Evolutionary conservation across 140 eudicot species (phyloP).

Genomic region (Oenanthe javanica): DNA sequence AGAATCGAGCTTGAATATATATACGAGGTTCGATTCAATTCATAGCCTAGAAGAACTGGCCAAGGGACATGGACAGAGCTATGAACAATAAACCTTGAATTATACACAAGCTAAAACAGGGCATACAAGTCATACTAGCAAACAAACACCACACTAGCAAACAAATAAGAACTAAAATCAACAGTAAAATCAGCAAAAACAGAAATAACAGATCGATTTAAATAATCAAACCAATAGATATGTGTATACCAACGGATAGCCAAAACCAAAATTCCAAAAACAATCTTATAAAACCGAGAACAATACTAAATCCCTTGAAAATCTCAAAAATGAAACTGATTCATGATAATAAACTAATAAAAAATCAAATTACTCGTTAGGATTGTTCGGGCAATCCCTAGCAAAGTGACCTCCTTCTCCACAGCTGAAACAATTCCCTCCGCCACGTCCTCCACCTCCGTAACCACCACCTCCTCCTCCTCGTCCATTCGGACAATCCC

Average conservation of each 20-base stretch:
- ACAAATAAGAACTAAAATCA: too few relatives aligned
- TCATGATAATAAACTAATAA: background rate
- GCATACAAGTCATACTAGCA: too few relatives aligned
- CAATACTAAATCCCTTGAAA: background rate
- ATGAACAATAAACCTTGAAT: background rate
- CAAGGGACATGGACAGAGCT: background rate
- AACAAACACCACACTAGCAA: background rate
- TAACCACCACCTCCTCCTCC: background rate
- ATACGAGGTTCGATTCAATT: too few relatives aligned
- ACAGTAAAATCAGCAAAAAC: background rate
- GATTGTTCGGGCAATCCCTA: background rate
- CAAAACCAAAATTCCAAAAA: background rate
- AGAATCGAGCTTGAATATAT: too few relatives aligned
- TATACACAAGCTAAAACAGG: background rate
- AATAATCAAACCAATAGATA: too few relatives aligned
- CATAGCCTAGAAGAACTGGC: background rate
- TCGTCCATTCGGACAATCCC: background rate
- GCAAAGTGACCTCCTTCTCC: slow-evolving; percentile 1
- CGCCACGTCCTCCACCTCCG: background rate
- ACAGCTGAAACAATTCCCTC: background rate
- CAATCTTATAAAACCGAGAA: background rate
- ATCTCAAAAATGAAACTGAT: too few relatives aligned
- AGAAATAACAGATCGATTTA: background rate
- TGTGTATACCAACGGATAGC: background rate
- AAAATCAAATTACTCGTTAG: background rate